Evolutionary conservation across 1,139 yeast genomes (phyloP).

Genomic region (Lodderomyces pseudojiufengensis): DNA sequence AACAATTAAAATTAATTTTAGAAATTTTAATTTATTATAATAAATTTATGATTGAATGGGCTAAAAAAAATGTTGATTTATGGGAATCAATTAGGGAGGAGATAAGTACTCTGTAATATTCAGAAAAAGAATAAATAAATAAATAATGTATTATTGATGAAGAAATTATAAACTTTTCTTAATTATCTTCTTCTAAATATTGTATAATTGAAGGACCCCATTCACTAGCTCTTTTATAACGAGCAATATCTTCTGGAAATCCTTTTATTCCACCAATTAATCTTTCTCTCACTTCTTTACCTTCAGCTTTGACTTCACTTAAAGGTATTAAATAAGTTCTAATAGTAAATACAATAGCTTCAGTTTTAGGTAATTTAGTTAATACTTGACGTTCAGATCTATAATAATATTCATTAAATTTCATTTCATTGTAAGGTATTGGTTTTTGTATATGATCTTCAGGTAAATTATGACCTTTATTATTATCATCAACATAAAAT

Average conservation of each 20-base stretch:
- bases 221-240: constrained; percentile 36
- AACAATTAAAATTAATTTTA: constrained; percentile 44
- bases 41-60: constrained; percentile 63
- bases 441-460: constrained; percentile 26
- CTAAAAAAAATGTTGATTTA: constrained; percentile 61
- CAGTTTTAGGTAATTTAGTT: constrained; percentile 53
- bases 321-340: constrained; percentile 68
- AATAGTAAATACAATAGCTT: constrained; percentile 55
- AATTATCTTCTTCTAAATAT: constrained; percentile 19
- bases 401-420: constrained; percentile 53
- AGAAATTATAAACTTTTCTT: too few relatives aligned
- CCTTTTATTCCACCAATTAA: constrained; percentile 40
- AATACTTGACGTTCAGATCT: constrained; percentile 62
- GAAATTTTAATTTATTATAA: constrained; percentile 50
- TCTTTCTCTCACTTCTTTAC: constrained; percentile 38
- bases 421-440: constrained; percentile 41
- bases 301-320: constrained; percentile 49
- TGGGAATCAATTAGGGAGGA: constrained; percentile 68
- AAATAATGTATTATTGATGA: too few relatives aligned
- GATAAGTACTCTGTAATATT: constrained; percentile 13
- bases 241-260: constrained; percentile 36
- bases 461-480: constrained; percentile 44
- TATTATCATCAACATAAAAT: constrained; percentile 48
- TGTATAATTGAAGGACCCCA: constrained; percentile 39
- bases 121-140: constrained; percentile 10